Evolutionary conservation across 2,329 filamentous ascomycete genomes (phyloP).

Genomic region (Stromatinia cepivora): DNA sequence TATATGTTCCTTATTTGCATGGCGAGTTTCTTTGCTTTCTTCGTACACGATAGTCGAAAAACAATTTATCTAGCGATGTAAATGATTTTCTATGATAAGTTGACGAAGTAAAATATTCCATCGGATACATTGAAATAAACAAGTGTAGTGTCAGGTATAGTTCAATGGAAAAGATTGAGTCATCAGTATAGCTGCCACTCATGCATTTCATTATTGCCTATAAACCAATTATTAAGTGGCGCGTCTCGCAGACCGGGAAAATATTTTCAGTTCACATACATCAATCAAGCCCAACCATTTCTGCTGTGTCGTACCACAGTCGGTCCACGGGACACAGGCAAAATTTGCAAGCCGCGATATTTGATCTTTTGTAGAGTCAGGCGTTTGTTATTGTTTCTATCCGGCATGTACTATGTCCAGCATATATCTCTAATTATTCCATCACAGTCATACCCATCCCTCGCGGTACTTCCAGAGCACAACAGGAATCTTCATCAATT

Average conservation of each 20-base stretch:
- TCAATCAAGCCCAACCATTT: neutral
- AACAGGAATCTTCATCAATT: neutral
- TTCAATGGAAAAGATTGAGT: neutral
- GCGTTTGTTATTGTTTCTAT: neutral
- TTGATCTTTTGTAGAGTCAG: neutral
- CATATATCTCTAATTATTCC: neutral
- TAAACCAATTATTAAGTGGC: too few relatives aligned
- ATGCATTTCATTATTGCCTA: neutral
- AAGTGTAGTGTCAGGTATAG: neutral
- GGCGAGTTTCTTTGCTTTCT: neutral
- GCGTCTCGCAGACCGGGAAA: rapidly evolving
- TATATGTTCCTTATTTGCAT: neutral
- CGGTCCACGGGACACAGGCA: neutral
- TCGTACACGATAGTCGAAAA: neutral
- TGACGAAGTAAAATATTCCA: rapidly evolving
- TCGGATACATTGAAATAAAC: too few relatives aligned
- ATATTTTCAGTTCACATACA: neutral
- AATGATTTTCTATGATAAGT: neutral
- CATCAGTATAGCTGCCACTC: too few relatives aligned
- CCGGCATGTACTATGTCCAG: neutral
- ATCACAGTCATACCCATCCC: too few relatives aligned
- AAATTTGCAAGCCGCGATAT: neutral
- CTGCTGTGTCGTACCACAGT: neutral
- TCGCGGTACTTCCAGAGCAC: neutral
- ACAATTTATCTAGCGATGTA: too few relatives aligned